Evolutionary conservation across 2,329 filamentous ascomycete species (phyloP).

Genomic region (Colletotrichum lupini): DNA sequence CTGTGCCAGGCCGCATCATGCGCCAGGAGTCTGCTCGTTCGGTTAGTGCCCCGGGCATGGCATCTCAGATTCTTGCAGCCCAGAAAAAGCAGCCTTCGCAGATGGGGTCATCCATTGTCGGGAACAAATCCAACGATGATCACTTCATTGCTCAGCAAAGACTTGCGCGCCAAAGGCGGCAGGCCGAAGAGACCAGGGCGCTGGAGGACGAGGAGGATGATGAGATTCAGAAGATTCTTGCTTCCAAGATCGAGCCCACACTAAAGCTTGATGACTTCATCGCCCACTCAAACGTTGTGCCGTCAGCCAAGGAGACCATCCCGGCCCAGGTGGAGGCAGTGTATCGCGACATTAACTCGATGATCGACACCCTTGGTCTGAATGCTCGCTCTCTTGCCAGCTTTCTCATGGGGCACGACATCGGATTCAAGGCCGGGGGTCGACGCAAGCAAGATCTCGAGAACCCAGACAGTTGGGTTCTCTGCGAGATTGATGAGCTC

Average conservation of each 20-base stretch:
- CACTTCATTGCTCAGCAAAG: slow-evolving; percentile 62
- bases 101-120: slow-evolving; percentile 51
- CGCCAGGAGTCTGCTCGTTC: slow-evolving; percentile 65
- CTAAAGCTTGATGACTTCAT: slow-evolving; percentile 75
- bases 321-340: slow-evolving; percentile 73
- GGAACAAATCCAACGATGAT: slow-evolving; percentile 55
- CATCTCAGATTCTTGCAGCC: slow-evolving; percentile 62
- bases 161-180: slow-evolving; percentile 63
- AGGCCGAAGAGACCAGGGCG: slow-evolving; percentile 66
- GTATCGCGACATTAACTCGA: slow-evolving; percentile 87
- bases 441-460: slow-evolving; percentile 77
- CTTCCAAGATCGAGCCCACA: slow-evolving; percentile 70
- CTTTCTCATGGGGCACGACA: slow-evolving; percentile 75
- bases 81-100: slow-evolving; percentile 51
- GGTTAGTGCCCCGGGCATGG: slow-evolving; percentile 69
- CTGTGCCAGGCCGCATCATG: slow-evolving; percentile 62
- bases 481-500: slow-evolving; percentile 81
- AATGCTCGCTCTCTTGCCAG: slow-evolving; percentile 77
- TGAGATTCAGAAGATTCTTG: slow-evolving; percentile 71
- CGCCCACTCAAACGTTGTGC: slow-evolving; percentile 66
- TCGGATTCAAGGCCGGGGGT: slow-evolving; percentile 62
- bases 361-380: slow-evolving; percentile 92
- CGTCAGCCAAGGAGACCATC: slow-evolving; percentile 66
- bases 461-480: slow-evolving; percentile 73
- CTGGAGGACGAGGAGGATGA: slow-evolving; percentile 78